A percentile compares a stretch with the other conserved stretches of the same genome.
Conservation (phyloP, 768 basidiomycete species). For the Leucocoprinus leucothites region DNA sequence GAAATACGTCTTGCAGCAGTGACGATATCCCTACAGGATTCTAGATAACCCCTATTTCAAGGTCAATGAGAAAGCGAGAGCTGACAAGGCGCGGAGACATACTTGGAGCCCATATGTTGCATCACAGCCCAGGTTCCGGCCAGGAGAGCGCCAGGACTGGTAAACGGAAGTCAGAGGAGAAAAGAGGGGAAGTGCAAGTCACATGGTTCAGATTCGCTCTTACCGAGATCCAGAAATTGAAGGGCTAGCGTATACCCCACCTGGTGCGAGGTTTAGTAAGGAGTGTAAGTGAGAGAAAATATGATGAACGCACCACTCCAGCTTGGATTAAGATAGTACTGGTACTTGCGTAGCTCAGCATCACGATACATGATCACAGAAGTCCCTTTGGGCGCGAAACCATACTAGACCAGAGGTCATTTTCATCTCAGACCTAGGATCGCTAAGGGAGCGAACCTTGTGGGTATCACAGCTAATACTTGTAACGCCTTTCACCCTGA, state of each 20-base stretch:
- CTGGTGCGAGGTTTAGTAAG: conserved; percentile 31
- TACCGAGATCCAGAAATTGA: conserved; percentile 89
- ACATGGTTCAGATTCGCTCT: conserved; percentile 16
- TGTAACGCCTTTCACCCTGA: conserved; percentile 87
- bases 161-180: neutral
- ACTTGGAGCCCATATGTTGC: conserved; percentile 90
- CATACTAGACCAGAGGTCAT: conserved; percentile 53
- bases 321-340: conserved; percentile 81
- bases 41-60: conserved; percentile 70
- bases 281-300: neutral
- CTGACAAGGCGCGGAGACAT: conserved; percentile 27
- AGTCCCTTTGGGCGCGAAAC: conserved; percentile 92
- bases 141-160: conserved; percentile 85
- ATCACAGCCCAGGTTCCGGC: conserved; percentile 97
- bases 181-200: too few species aligned
- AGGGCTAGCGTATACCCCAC: conserved; percentile 89
- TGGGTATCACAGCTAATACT: conserved; percentile 96
- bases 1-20: conserved; percentile 68
- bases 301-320: conserved; percentile 62
- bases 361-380: conserved; percentile 95
- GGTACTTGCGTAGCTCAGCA: conserved; percentile 69
- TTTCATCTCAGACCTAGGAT: neutral
- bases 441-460: conserved; percentile 49
- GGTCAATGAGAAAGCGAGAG: neutral
- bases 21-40: conserved; percentile 83